Evolutionary conservation across 176 grass and related monocot species (phyloP), one percentile per base, ranked within the genome.

Genomic region (Alloteropsis semialata): DNA sequence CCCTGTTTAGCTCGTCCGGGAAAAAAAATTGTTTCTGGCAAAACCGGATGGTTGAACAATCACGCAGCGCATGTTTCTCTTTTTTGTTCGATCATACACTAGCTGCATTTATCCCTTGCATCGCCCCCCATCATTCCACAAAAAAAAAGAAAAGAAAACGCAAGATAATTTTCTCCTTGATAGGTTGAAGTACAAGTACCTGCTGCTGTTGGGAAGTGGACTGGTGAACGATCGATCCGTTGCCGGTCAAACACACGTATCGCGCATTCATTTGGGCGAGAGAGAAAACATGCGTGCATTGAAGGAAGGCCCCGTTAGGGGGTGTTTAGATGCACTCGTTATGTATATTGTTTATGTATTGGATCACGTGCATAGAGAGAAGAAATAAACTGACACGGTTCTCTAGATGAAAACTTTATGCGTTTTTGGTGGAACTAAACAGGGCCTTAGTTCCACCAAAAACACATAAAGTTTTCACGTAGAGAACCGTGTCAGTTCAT

Each of bases 191-290:
- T n/a, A n/a, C n/a, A n/a, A n/a, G 27, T 42, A 61, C 28, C 21
- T 49, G 64, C 14, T 37, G 3, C 56, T 22, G 2, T 12, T 14
- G 5, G 5, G 34, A 22, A 61, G 16, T 37, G 32, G 32, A 15
- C 10, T 9, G 41, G 30, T 37, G 41, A 17, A 11, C 6, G 10
- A 64, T 48, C 41, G 46, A 65, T 78, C 73, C 65, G 83, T 82
- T 72, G 10, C 44, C 39, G 33, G 72, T 86, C 83, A 77, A 85
- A 76, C 54, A 22, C 54, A 46, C 45, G 30, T 22, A 49, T 73
- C 1, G 10, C 6, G 70, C 45, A 72, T 72, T 72, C 7, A 72
- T 29, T 48, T 69, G 42, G 38, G 5, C 2, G 2, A 67, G 7
- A 17, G 30, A 16, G 10, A 46, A 29, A 36, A 17, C 65, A 46